Conservation (phyloP, 2,329 filamentous ascomycete species). For the Paecilomyces sp. region DNA sequence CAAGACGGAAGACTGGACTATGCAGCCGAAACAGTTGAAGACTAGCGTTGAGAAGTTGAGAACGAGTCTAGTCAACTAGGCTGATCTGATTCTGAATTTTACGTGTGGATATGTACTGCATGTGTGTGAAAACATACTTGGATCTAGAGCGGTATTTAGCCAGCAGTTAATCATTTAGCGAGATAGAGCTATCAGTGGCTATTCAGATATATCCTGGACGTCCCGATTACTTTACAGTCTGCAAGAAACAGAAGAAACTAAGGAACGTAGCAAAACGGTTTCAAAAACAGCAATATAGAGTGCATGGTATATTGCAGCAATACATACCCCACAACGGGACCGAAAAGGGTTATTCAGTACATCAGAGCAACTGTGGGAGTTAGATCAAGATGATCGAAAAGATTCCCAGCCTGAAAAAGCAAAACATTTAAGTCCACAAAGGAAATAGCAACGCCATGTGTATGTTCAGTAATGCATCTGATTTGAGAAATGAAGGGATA, state of each 20-base stretch:
- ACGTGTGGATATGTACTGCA: not conserved
- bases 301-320: not conserved
- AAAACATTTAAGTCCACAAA: not conserved
- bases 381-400: not conserved
- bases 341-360: not conserved
- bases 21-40: slow-evolving; percentile 26
- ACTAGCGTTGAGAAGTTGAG: slow-evolving; percentile 22
- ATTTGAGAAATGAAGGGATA: not conserved
- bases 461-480: slow-evolving; percentile 1
- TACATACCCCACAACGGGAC: not conserved
- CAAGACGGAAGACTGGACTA: slow-evolving; percentile 14
- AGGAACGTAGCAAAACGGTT: not conserved
- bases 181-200: not conserved
- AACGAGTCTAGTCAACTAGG: slow-evolving; percentile 7
- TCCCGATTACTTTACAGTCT: not conserved
- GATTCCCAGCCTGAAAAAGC: not conserved
- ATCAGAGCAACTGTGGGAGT: not conserved
- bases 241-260: not conserved
- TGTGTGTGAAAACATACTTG: not conserved
- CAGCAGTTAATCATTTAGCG: not conserved
- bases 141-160: not conserved
- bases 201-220: not conserved
- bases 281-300: not conserved
- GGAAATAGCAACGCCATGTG: not conserved
- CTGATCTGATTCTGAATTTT: not conserved